Evolutionary conservation across 495 filamentous ascomycete genomes (phyloP), one percentile per base, ranked within the genome.

Genomic region (Penicillium waksmanii): DNA sequence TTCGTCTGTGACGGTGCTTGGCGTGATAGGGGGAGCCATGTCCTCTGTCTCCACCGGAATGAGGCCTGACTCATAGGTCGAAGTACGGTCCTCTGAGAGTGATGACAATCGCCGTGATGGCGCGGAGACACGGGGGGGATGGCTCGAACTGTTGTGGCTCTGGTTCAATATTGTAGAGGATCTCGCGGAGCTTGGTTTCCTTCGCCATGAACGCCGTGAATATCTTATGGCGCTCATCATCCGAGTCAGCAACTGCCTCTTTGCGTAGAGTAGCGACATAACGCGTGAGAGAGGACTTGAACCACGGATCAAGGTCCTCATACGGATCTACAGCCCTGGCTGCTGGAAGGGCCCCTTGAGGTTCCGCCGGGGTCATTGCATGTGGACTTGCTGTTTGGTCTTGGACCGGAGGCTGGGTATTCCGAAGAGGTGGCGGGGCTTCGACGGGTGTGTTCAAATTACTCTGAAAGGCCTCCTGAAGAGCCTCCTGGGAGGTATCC

Each of bases 191-290:
- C 40, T 81, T 81, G 9, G 72, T 78, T 61, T 84, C 82, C 55
- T 82, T 81, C 13, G 68, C 72, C 40, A 75, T 75, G 53, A 84
- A 84, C 9, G 76, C 72, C 3, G 74, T 82, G 53, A 84, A 84
- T 27, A 83, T 76, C 53, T 79, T 78, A 55, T 76, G 75, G 33
- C 80, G 77, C 47, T 84, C 81, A 53, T 73, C 68, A 53, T 84
- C 79, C 3, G 74, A 77, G 48, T 80, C 74, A 11, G 78, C 80
- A 23, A 77, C 73, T 19, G 77, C 75, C 62, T 84, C 82, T 61
- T 84, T 82, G 25, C 77, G 79, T 21, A 84, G 61, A 79, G 83
- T 83, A 9, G 79, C 74, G 17, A 81, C 70, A 62, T 78, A 84
- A 21, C 82, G 79, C 27, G 75, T 73, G 35, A 84, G 58, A 46